Conservation (phyloP, 2,329 filamentous ascomycete genomes). For the Colletotrichum tabaci region DNA sequence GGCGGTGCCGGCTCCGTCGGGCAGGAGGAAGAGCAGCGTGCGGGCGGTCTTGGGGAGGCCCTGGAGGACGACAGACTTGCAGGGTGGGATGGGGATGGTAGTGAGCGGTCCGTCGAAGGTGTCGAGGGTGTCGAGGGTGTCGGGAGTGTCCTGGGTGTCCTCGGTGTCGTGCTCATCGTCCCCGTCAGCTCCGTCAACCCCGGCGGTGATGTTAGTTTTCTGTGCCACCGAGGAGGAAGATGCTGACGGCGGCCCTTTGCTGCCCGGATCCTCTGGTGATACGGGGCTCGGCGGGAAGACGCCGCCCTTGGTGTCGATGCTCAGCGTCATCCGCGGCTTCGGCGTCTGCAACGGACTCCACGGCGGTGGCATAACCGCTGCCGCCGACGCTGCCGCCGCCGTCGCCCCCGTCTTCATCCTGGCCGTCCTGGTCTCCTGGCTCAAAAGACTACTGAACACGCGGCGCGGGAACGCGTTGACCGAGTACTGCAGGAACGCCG, state of each 20-base stretch:
- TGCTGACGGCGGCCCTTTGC: background rate
- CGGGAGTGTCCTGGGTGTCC: background rate
- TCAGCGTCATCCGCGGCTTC: background rate
- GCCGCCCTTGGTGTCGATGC: background rate
- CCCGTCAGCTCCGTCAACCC: background rate
- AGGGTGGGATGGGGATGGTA: conserved; percentile 6
- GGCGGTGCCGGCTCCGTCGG: conserved; percentile 20
- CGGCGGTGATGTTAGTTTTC: background rate
- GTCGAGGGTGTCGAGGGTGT: too few species aligned
- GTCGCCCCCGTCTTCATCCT: too few species aligned
- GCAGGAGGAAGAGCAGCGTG: conserved; percentile 14
- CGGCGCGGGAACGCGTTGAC: conserved; percentile 11
- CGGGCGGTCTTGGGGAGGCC: conserved; percentile 14
- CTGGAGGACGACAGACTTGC: conserved; percentile 15
- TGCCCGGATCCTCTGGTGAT: background rate
- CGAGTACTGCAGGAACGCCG: conserved; percentile 19
- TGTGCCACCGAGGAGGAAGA: background rate
- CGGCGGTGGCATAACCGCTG: too few species aligned
- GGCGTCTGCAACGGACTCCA: background rate
- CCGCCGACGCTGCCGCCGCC: too few species aligned
- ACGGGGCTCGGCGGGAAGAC: background rate
- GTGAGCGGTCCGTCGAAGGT: background rate
- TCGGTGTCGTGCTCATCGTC: background rate
- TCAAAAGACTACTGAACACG: conserved; percentile 6
- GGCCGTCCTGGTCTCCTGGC: background rate